Evolutionary conservation across 2,329 filamentous ascomycete species (phyloP), one percentile per base, ranked within the genome.

Genomic region (Ophioceras dolichostomum): DNA sequence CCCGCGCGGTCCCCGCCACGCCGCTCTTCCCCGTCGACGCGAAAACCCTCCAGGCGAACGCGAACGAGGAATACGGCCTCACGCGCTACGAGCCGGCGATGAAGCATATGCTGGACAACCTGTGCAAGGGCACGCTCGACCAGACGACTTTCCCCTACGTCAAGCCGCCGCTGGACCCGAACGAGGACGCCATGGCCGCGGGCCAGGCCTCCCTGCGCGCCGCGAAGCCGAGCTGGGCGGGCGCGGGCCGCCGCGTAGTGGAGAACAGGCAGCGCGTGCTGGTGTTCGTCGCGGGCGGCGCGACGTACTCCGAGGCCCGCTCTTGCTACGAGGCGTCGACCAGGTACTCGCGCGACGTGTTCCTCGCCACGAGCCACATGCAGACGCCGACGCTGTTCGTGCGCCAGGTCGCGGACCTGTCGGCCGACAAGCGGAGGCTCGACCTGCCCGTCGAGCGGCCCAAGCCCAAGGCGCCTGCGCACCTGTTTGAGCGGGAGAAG

Each of bases 181-280:
- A 73, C 43, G 70, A 74, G 40, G 73, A 79, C 41, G 60, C 73
- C 27, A 51, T 73, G 32, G 63, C 67, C 5, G 65, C 61, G 4
- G 61, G 72, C 19, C 71, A 83, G 45, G 76, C 83, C 10, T 96
- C 89, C 12, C 70, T 98, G 18, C 82, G 91, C 40, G 84, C 85
- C 9, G 87, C 87, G 13, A 93, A 94, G 51, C 91, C 89, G 2
- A 94, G 88, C 30, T 98, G 91, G 91, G 91, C 91, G 2, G 84
- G 85, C 37, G 80, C 83, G 9, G 79, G 86, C 31, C 71, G 81
- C 32, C 73, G 77, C 20, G 78, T 65, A 41, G 75, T 68, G 42
- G 89, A 96, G 54, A 93, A 88, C 45, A 76, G 82, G 37, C 91
- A 98, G 56, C 78, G 91, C 37, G 72, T 96, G 38, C 83, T 98